These are phyloP conservation scores for Tranzscheliella williamsii DNA, from an alignment of 1,284 basidiomycete genomes.

Conservation along the genomic window DNA sequence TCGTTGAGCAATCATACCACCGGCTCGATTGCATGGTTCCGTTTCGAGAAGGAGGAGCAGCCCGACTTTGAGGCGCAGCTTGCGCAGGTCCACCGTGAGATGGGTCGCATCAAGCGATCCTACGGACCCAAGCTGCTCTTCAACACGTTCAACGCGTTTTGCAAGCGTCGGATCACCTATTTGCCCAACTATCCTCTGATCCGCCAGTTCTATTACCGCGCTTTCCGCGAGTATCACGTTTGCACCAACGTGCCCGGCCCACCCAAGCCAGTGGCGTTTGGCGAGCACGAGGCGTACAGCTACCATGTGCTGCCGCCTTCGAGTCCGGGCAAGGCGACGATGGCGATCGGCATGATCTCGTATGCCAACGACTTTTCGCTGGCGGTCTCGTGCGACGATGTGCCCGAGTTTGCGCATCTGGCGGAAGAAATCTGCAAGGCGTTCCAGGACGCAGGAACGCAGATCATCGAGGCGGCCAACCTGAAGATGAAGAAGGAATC, in stretches of 20 bases:
- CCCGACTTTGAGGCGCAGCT: constrained; percentile 45
- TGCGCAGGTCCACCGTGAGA: constrained; percentile 53
- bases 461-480: constrained; percentile 52
- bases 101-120: constrained; percentile 54
- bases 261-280: constrained; percentile 54
- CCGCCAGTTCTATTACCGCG: constrained; percentile 53
- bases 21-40: constrained; percentile 56
- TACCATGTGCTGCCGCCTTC: constrained; percentile 59
- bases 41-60: constrained; percentile 45
- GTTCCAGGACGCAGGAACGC: constrained; percentile 50
- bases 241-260: constrained; percentile 59
- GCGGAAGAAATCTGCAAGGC: constrained; percentile 52
- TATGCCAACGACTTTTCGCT: constrained; percentile 57
- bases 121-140: constrained; percentile 53
- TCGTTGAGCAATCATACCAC: constrained; percentile 56
- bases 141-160: constrained; percentile 38
- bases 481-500: constrained; percentile 14
- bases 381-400: constrained; percentile 59
- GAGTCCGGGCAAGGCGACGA: constrained; percentile 56
- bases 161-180: constrained; percentile 44
- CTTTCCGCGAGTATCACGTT: constrained; percentile 58
- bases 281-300: constrained; percentile 54
- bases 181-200: constrained; percentile 53
- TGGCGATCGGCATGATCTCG: constrained; percentile 60
- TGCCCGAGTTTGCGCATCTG: constrained; percentile 49